Conservation (phyloP, 768 basidiomycete species). For the Leucocoprinus leucothites region DNA sequence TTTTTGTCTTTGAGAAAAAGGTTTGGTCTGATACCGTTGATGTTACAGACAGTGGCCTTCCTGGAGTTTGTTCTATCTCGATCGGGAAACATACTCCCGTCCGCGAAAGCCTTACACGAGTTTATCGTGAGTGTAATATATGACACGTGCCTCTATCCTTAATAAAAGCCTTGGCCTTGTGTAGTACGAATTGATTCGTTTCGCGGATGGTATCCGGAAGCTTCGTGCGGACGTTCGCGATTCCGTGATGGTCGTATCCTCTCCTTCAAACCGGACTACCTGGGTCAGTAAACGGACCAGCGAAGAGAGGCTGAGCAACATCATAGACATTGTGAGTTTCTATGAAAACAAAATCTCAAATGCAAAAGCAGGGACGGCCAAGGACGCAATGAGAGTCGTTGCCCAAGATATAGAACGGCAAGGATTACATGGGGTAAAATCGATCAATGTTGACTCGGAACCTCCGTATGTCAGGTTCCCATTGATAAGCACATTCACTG, state of each 20-base stretch:
- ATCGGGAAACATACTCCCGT: slow-evolving; percentile 52
- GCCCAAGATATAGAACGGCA: slow-evolving; percentile 58
- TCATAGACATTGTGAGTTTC: slow-evolving; percentile 43
- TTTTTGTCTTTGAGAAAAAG: not conserved
- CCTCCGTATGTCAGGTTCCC: slow-evolving; percentile 43
- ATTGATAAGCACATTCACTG: slow-evolving; percentile 17
- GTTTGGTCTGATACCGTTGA: not conserved
- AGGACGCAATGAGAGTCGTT: slow-evolving; percentile 54
- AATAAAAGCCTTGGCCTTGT: not conserved
- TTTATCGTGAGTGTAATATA: slow-evolving; percentile 47
- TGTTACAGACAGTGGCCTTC: slow-evolving; percentile 44
- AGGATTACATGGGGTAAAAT: slow-evolving; percentile 44
- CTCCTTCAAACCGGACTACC: slow-evolving; percentile 21
- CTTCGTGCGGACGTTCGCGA: slow-evolving; percentile 41
- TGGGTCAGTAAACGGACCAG: slow-evolving; percentile 29
- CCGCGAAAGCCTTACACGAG: slow-evolving; percentile 52
- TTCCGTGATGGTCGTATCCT: slow-evolving; percentile 24
- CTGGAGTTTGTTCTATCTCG: slow-evolving; percentile 49
- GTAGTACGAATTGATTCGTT: slow-evolving; percentile 67
- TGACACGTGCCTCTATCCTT: not conserved
- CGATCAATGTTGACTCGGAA: slow-evolving; percentile 24
- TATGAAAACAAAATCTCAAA: slow-evolving; percentile 54
- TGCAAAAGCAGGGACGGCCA: slow-evolving; percentile 42
- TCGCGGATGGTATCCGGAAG: slow-evolving; percentile 43
- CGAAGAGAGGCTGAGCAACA: slow-evolving; percentile 37